Evolutionary conservation across 2,329 filamentous ascomycete species (phyloP), one percentile per base, ranked within the genome.

Genomic region (Diaporthe sp.): DNA sequence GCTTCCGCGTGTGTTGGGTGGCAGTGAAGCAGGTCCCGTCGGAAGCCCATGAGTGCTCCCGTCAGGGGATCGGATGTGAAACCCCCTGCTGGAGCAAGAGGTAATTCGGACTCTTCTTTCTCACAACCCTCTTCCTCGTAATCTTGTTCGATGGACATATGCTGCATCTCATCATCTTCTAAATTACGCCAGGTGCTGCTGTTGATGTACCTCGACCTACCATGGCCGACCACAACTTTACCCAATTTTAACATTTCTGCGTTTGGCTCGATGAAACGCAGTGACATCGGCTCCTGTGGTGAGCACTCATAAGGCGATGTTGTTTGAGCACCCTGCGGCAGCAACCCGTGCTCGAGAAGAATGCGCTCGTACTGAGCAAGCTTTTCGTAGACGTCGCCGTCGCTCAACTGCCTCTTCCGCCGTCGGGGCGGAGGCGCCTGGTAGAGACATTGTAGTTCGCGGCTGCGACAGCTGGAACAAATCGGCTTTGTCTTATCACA

Each of bases 181-280:
- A 78, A 61, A 34, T 80, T 76, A 1, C 78, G 79, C 82, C 82
- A 80, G 19, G 82, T 75, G 65, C 77, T 78, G 75, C 80, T 85
- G 76, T 86, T 83, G 65, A 87, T 83, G 71, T 87, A 88, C 65
- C 86, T 80, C 10, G 86, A 84, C 75, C 83, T 85, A 58, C 84
- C 84, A 17, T 78, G 53, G 19, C 65, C 76, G 2, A 79, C 76
- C 7, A 81, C 49, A n/a, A 82, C 77, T 55, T 76, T 80, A 17
- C 79, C 80, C 0, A 68, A 13, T 49, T 31, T 62, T 12, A 61
- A 42, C 15, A 39, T 51, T 34, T 28, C 28, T 12, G 61, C 53
- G n/a, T 73, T 62, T 15, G 71, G 25, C 19, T 74, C 49, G 15
- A 67, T 62, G 57, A 71, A 76, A 12, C 72, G 75, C 15, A 73